Conservation (phyloP, 2,329 filamentous ascomycete genomes). For the Trichothecium sympodiale region DNA sequence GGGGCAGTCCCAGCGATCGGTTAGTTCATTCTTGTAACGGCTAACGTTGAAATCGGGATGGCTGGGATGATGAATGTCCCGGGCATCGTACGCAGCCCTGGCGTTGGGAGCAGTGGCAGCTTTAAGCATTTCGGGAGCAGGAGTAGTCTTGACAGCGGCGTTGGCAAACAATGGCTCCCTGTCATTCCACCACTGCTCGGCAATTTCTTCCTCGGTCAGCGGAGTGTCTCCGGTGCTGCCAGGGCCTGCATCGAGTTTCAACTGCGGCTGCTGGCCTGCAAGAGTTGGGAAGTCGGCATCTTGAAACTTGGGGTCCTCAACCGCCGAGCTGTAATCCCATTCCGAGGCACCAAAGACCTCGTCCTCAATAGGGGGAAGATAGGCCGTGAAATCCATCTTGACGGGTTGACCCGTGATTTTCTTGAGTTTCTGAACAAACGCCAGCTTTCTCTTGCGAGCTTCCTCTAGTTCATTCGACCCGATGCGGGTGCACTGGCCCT, state of each 20-base stretch:
- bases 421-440: conserved; percentile 20
- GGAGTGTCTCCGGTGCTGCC: background rate
- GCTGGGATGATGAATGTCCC: conserved; percentile 30
- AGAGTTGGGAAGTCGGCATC: background rate
- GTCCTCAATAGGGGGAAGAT: conserved; percentile 9
- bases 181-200: conserved; percentile 4
- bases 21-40: conserved; percentile 31
- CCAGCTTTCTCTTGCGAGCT: conserved; percentile 23
- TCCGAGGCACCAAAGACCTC: background rate
- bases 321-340: too few relatives aligned
- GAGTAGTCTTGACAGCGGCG: conserved; percentile 9
- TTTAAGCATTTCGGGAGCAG: conserved; percentile 10
- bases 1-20: conserved; percentile 41
- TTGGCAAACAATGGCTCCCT: conserved; percentile 15
- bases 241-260: too few relatives aligned
- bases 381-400: conserved; percentile 15
- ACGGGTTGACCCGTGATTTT: conserved; percentile 13
- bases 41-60: conserved; percentile 33
- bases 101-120: conserved; percentile 7
- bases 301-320: background rate
- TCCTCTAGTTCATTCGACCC: conserved; percentile 17
- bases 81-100: conserved; percentile 5
- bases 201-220: conserved; percentile 8
- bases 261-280: background rate
- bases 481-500: conserved; percentile 25